Base-by-base conservation (phyloP, 2,329 filamentous ascomycete genomes). In the Xylaria digitata region DNA sequence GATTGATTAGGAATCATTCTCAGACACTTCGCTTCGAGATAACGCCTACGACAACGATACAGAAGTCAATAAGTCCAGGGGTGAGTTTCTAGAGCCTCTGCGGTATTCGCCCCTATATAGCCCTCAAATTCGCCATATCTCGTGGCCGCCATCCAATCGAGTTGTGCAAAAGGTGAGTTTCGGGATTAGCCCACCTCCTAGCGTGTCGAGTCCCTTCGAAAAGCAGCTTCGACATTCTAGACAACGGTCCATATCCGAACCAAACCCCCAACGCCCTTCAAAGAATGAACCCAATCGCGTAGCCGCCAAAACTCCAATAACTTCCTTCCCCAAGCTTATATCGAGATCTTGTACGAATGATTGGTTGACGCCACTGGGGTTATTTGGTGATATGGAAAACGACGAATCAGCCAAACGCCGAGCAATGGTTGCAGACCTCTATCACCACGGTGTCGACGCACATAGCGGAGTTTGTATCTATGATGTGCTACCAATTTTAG, bases 331-430 rank as follows among this genome's bases (percentile, higher is more conserved):
- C 1, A 72, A 63, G 19, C 70, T 76, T 40, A 63, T 56, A 46
- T 75, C 75, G 5, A 73, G 74, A 26, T 52, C 72, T 0, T 72
- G 62, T 43, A 75, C 74, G 3, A 72, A 68, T 58, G 75, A 77
- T 32, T 76, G 74, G 75, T 42, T 76, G 26, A 74, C 71, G 7
- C 75, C 75, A 2, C 43, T 71, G 15, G 70, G 69, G 4, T 46
- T 72, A 8, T 68, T 65, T 40, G 65, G 68, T 21, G 63, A 65
- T 6, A 34, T 46, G 2, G 64, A 68, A 15, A 69, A 70, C 45
- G 32, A 57, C 7, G 40, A 56, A 17, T 6, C 55, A n/a, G 40
- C 56, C 6, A 50, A 69, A 34, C 56, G 56, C 26, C 62, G 53
- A 64, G 50, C 30, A 55, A 67, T 58, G 1, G 49, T 63, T 3